Evolutionary conservation across 345 rosid species (phyloP).

Genomic region (Salix suchowensis): DNA sequence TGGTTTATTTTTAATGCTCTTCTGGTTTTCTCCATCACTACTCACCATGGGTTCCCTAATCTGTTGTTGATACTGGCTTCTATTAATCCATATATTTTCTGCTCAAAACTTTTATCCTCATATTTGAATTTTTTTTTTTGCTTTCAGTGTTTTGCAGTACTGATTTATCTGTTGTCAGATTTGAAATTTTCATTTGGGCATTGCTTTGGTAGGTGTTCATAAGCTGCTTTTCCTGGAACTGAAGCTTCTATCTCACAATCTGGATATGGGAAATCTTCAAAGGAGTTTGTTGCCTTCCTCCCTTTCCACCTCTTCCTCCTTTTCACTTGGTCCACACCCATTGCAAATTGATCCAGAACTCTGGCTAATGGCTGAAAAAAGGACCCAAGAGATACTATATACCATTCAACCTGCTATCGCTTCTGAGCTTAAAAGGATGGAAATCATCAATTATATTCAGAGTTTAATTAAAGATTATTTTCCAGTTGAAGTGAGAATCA

Average conservation of each 20-base stretch:
- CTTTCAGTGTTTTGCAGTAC: constrained; percentile 7
- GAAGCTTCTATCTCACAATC: constrained; percentile 19
- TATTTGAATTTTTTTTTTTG: constrained; percentile 1
- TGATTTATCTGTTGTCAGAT: background rate
- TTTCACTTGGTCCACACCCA: constrained; percentile 25
- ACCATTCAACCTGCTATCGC: constrained; percentile 55
- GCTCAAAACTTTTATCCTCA: background rate
- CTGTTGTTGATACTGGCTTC: background rate
- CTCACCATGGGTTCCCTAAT: constrained; percentile 3
- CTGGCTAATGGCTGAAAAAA: constrained; percentile 71
- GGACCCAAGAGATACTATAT: constrained; percentile 66
- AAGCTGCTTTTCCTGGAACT: constrained; percentile 22
- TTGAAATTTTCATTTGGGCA: constrained; percentile 11
- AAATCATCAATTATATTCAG: constrained; percentile 51
- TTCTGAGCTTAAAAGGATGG: constrained; percentile 65
- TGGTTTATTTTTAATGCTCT: constrained; percentile 3
- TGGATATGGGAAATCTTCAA: constrained; percentile 53
- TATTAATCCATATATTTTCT: background rate
- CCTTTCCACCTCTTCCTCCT: constrained; percentile 28
- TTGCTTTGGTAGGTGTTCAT: constrained; percentile 17
- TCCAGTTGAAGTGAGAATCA: constrained; percentile 61
- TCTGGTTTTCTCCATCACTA: background rate
- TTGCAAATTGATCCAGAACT: constrained; percentile 48
- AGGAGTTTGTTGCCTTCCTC: constrained; percentile 41
- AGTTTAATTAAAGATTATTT: constrained; percentile 46